phyloP scores from a whole-genome alignment of 2,329 filamentous ascomycete genomes.

The Trichoderma semiorbis region DNA sequence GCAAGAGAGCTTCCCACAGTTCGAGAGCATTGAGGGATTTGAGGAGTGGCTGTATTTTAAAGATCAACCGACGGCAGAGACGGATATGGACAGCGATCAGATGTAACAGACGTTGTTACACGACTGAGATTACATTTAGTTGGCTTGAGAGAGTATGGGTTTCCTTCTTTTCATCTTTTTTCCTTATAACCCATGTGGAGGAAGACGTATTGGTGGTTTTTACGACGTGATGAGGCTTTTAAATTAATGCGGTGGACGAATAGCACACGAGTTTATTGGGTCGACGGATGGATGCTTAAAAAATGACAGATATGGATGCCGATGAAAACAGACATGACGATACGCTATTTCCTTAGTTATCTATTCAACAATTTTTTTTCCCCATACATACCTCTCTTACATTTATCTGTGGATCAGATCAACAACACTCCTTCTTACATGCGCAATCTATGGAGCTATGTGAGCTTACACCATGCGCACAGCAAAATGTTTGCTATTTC shows the following conservation, averaged over 20 bases:
- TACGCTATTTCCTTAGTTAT: neutral
- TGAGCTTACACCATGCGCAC: neutral
- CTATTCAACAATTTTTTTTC: neutral
- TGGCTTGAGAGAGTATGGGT: neutral
- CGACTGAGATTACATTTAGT: neutral
- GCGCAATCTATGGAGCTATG: neutral
- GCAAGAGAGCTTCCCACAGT: conserved; percentile 12
- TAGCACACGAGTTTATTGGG: neutral
- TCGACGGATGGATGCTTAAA: neutral
- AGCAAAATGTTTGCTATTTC: neutral
- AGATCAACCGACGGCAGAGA: neutral
- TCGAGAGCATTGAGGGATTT: conserved; percentile 10
- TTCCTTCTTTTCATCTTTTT: neutral
- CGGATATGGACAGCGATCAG: neutral
- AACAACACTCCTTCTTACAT: neutral
- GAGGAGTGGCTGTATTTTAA: neutral
- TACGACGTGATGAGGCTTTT: neutral
- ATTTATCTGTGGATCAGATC: neutral
- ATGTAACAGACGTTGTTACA: neutral
- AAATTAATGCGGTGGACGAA: neutral
- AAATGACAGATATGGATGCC: neutral
- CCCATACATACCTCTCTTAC: neutral
- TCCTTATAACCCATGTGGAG: neutral
- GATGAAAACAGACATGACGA: neutral
- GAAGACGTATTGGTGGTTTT: neutral